These are phyloP conservation scores for Fusarium tjaetaba DNA, from an alignment of 2,329 filamentous ascomycete species.

Conservation along the genomic window DNA sequence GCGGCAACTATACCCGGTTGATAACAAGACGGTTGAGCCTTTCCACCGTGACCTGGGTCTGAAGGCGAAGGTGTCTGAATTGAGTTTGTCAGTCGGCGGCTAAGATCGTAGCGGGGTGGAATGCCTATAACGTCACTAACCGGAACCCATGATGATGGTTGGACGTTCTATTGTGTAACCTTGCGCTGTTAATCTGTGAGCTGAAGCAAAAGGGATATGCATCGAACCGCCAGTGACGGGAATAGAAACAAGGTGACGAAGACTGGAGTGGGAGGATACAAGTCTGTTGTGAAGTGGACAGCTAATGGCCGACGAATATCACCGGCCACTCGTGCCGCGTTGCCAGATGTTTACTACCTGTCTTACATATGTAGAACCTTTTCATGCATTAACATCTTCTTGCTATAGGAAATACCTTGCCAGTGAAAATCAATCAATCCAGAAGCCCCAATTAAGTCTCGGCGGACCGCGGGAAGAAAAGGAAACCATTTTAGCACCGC, in stretches of 20 bases:
- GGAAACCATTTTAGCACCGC: constrained; percentile 23
- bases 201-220: neutral
- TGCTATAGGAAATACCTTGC: neutral
- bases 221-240: neutral
- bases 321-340: neutral
- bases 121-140: constrained; percentile 18
- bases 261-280: neutral
- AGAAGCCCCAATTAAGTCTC: neutral
- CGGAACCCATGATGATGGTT: neutral
- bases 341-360: neutral
- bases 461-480: constrained; percentile 4
- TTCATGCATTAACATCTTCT: neutral
- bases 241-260: neutral
- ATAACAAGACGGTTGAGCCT: constrained; percentile 15
- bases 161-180: neutral
- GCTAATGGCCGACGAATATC: neutral
- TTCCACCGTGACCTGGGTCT: constrained; percentile 18
- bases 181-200: neutral
- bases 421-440: neutral
- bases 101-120: constrained; percentile 14
- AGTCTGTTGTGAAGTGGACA: neutral
- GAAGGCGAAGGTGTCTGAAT: constrained; percentile 28
- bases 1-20: constrained; percentile 26
- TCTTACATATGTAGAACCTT: neutral
- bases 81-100: constrained; percentile 21